Conservation (phyloP, 176 grass and related monocot genomes). For the Chloris gayana region DNA sequence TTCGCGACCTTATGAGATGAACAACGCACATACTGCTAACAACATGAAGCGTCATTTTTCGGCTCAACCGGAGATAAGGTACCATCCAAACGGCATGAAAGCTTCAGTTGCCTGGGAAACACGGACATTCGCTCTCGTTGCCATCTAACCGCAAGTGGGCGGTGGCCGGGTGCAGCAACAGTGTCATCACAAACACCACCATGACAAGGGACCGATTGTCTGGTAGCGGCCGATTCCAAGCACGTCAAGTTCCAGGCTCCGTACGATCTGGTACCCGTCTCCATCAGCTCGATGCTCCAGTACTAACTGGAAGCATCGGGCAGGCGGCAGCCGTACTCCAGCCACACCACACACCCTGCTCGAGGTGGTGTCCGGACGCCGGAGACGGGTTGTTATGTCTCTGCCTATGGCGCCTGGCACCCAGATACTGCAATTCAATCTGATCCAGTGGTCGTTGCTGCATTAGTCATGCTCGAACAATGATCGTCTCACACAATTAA, state of each 20-base stretch:
- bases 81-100: not conserved
- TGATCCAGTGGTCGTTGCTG: too few species aligned
- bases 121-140: not conserved
- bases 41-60: too few species aligned
- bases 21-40: too few species aligned
- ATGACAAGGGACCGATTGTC: too few species aligned
- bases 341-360: not conserved
- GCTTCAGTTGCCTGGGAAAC: not conserved
- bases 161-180: not conserved
- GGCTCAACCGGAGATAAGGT: too few species aligned
- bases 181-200: not conserved
- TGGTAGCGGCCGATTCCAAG: constrained; percentile 1
- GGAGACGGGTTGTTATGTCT: not conserved
- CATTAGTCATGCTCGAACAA: too few species aligned
- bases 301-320: not conserved
- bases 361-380: not conserved
- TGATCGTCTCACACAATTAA: too few species aligned
- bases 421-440: too few species aligned
- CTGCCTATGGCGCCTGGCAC: not conserved
- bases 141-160: not conserved
- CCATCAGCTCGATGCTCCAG: not conserved
- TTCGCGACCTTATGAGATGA: too few species aligned
- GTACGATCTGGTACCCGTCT: constrained; percentile 5
- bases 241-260: not conserved
- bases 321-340: not conserved